These are phyloP conservation scores for Picea abies DNA, from an alignment of 83 land plant genomes.

Conservation along the genomic window DNA sequence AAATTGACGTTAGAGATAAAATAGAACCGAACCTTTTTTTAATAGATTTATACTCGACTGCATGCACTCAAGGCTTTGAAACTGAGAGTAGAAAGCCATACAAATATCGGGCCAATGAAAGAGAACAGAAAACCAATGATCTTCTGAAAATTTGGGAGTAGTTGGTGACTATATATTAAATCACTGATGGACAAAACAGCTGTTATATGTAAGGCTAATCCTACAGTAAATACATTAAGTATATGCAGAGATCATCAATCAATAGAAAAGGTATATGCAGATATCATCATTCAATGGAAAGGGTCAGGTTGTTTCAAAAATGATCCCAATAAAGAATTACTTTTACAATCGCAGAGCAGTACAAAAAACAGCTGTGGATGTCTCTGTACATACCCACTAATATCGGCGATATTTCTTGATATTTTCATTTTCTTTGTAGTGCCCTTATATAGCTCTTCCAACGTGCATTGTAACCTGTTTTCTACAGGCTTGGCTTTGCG, in stretches of 20 bases:
- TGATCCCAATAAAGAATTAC: not conserved
- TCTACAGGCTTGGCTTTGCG: constrained; percentile 64
- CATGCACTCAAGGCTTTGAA: too few relatives aligned
- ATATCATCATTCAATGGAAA: not conserved
- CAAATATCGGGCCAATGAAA: too few relatives aligned
- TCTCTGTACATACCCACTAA: constrained; percentile 56
- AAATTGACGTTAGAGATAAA: too few relatives aligned
- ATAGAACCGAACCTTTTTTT: too few relatives aligned
- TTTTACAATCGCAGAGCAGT: not conserved
- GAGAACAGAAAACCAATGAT: too few relatives aligned
- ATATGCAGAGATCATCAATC: not conserved
- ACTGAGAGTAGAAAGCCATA: too few relatives aligned
- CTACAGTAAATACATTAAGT: not conserved
- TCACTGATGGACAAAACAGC: not conserved
- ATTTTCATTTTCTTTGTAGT: constrained; percentile 86
- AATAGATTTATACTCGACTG: too few relatives aligned
- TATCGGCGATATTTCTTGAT: constrained; percentile 64
- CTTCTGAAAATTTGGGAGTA: too few relatives aligned
- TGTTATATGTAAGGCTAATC: not conserved
- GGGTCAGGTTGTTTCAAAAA: not conserved
- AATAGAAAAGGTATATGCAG: not conserved
- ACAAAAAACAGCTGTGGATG: not conserved
- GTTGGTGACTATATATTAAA: not conserved
- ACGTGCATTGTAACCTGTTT: constrained; percentile 56
- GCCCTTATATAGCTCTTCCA: constrained; percentile 85